Evolutionary conservation across 306 rosid genomes (phyloP), one percentile per base, ranked within the genome.

Genomic region (Gastrolobium bilobum): DNA sequence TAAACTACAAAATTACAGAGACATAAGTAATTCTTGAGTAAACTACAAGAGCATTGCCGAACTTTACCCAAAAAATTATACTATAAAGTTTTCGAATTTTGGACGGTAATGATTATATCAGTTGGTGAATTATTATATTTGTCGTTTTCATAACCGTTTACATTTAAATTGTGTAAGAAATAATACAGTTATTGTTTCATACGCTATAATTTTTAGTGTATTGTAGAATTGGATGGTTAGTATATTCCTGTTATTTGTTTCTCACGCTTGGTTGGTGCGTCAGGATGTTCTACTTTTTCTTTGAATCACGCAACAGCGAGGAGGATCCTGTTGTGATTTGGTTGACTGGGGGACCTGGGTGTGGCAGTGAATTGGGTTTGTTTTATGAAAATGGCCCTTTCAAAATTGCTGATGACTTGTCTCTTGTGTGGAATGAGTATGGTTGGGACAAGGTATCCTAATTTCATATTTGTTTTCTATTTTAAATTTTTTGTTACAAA

Each of bases 331-430:
- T 94, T 62, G 98, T 94, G 31, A 94, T 94, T 60, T 94, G 98
- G 98, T 85, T 92, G 85, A 89, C 98, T 4, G 97, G 98, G 78
- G 97, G 98, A 38, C 98, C 98, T 61, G 98, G 98, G 8, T 94
- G 98, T 86, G 86, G 97, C 68, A 92, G 98, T 80, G 98, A 94
- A 81, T 53, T 94, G 88, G 98, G 96, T 34, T 81, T 92, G 82
- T 92, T 94, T 73, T 94, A 94, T 52, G 98, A 92, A 70, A 94
- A 94, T 54, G 98, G 98, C 8, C 98, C 94, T 65, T 94, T 94
- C 89, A 71, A 58, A 73, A 84, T 94, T 67, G 83, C 92, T 11
- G 67, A 92, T 14, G 78, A 94, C 86, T 67, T 90, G 87, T 89
- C 98, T 46, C 97, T 94, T 75, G 89, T 81, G 48, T 94, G 96